Conservation (phyloP, 441 rosid species). For the Syzygium syzygioides region DNA sequence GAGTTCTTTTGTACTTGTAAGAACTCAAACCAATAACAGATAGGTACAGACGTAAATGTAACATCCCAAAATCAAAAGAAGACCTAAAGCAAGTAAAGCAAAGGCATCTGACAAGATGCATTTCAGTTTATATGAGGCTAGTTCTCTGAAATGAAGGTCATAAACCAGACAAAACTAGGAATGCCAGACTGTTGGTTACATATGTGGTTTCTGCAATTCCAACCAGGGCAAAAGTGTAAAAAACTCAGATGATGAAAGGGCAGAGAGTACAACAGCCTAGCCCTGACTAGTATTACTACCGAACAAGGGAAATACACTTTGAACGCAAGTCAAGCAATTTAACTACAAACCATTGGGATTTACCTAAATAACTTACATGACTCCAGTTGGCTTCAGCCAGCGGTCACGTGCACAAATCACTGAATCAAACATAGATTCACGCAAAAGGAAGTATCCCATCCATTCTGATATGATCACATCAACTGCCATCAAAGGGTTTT, state of each 20-base stretch:
- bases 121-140: background rate
- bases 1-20: background rate
- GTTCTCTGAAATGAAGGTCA: background rate
- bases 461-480: conserved; percentile 98
- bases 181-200: background rate
- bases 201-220: background rate
- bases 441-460: conserved; percentile 98
- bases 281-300: background rate
- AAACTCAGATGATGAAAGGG: background rate
- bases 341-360: background rate
- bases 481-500: conserved; percentile 36
- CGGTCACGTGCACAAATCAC: conserved; percentile 96
- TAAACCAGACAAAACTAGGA: background rate
- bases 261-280: background rate
- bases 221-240: background rate
- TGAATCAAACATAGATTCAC: conserved; percentile 99
- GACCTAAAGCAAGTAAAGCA: background rate
- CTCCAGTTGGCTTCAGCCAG: conserved; percentile 89
- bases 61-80: background rate
- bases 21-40: background rate
- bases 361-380: conserved; percentile 53
- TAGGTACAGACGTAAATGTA: background rate
- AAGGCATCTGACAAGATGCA: background rate
- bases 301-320: background rate
- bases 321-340: background rate